phyloP scores from a whole-genome alignment of 805 yeast genomes.

The Wickerhamiella occidentalis region DNA sequence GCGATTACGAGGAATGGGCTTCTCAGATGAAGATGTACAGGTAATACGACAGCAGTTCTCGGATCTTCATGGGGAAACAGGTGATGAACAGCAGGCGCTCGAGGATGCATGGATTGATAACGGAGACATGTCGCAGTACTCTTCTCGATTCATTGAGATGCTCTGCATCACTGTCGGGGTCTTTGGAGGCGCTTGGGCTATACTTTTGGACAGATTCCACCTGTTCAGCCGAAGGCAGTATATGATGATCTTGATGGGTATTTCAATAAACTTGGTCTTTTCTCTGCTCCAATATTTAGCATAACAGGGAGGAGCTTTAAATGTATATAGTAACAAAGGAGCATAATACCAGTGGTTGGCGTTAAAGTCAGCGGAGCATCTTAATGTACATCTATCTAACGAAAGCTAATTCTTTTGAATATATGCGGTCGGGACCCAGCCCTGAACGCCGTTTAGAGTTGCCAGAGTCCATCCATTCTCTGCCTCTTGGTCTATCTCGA shows the following conservation, averaged over 20 bases:
- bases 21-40: constrained; percentile 61
- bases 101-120: constrained; percentile 87
- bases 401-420: constrained; percentile 33
- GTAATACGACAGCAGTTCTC: constrained; percentile 65
- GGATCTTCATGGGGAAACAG: constrained; percentile 43
- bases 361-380: too few relatives aligned
- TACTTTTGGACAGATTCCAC: constrained; percentile 37
- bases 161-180: constrained; percentile 50
- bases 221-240: not conserved
- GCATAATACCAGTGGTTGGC: not conserved
- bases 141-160: constrained; percentile 16
- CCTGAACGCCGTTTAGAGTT: constrained; percentile 41
- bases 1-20: constrained; percentile 69
- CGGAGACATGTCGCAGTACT: constrained; percentile 38
- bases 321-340: constrained; percentile 1
- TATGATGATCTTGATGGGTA: constrained; percentile 1
- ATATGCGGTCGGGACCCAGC: constrained; percentile 97
- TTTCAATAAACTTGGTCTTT: constrained; percentile 3
- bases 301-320: not conserved
- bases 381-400: not conserved
- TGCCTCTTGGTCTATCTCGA: constrained; percentile 58
- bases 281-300: constrained; percentile 2
- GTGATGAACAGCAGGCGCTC: constrained; percentile 28
- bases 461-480: constrained; percentile 94
- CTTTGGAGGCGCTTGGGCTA: constrained; percentile 58